Percentiles rank a stretch among this genome's conserved stretches.
Evolutionary conservation across 345 rosid species (phyloP).

Genomic region (Jatropha curcas): DNA sequence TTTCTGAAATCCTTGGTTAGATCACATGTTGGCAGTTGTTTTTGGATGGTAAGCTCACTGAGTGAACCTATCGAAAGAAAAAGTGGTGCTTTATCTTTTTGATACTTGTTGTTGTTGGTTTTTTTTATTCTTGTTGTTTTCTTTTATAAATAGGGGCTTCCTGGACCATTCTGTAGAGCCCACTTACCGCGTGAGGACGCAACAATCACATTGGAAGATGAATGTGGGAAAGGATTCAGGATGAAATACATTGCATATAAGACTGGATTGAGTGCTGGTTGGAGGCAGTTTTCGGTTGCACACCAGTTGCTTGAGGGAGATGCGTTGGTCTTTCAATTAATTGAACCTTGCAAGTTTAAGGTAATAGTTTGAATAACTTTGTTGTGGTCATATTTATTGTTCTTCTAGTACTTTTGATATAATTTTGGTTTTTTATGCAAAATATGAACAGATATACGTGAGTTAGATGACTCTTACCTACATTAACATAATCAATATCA

Average conservation of each 20-base stretch:
- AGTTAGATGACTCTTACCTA: neutral
- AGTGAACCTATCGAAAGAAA: conserved; percentile 7
- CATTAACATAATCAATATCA: neutral
- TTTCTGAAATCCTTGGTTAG: conserved; percentile 62
- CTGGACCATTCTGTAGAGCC: conserved; percentile 65
- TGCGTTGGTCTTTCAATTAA: conserved; percentile 72
- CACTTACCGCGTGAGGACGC: conserved; percentile 54
- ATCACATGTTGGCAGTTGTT: conserved; percentile 68
- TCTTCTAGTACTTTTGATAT: neutral
- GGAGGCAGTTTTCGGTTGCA: conserved; percentile 71
- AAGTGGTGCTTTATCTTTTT: neutral
- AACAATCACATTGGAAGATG: conserved; percentile 58
- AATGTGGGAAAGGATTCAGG: conserved; percentile 43
- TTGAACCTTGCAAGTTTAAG: conserved; percentile 63
- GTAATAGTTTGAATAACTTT: conserved; percentile 33
- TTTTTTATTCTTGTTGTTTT: neutral
- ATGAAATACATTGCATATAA: conserved; percentile 62
- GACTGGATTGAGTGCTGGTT: conserved; percentile 92
- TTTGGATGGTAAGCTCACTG: conserved; percentile 56
- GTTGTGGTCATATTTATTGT: neutral
- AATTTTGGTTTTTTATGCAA: neutral
- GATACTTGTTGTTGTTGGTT: too few relatives aligned
- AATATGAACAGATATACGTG: neutral
- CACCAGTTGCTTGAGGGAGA: conserved; percentile 81
- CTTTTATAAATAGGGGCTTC: conserved; percentile 60